Evolutionary conservation across 2,329 filamentous ascomycete species (phyloP).

Genomic region (Colletotrichum lentis): DNA sequence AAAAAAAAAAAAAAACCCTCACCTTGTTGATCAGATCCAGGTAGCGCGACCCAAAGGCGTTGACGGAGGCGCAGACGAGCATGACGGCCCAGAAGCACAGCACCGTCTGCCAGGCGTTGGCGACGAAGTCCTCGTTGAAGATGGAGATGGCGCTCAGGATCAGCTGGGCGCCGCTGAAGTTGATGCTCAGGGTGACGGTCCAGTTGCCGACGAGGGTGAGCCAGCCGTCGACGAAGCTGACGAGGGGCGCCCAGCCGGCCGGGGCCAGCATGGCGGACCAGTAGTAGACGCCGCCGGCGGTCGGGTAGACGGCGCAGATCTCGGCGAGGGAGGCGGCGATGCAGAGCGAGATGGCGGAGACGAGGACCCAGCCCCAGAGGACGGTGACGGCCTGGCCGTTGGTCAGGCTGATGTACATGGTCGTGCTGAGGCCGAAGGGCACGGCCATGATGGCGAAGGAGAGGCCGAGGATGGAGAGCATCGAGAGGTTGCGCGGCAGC

Average conservation of each 20-base stretch:
- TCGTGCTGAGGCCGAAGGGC: conserved; percentile 73
- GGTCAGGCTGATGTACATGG: conserved; percentile 71
- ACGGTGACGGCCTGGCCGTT: conserved; percentile 75
- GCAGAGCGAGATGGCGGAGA: conserved; percentile 68
- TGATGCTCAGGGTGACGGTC: conserved; percentile 71
- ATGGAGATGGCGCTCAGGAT: conserved; percentile 70
- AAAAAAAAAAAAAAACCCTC: too few species aligned
- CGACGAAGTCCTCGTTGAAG: conserved; percentile 73
- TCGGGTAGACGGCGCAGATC: conserved; percentile 74
- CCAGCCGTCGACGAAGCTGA: conserved; percentile 76
- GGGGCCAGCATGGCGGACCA: conserved; percentile 74
- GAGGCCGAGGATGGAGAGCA: conserved; percentile 67
- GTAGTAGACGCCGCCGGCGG: conserved; percentile 75
- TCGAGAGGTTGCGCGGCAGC: conserved; percentile 59
- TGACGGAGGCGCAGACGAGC: conserved; percentile 69
- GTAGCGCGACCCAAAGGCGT: conserved; percentile 67
- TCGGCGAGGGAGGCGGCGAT: conserved; percentile 74
- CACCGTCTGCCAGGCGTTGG: conserved; percentile 74
- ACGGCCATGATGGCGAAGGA: conserved; percentile 81
- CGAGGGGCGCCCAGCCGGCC: conserved; percentile 70
- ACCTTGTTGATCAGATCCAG: conserved; percentile 74
- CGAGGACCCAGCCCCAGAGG: conserved; percentile 74
- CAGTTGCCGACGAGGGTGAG: conserved; percentile 77
- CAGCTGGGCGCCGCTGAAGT: conserved; percentile 71
- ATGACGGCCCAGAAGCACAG: conserved; percentile 77